Evolutionary conservation across 1,284 basidiomycete genomes (phyloP).

Genomic region (Ceratobasidium sp.): DNA sequence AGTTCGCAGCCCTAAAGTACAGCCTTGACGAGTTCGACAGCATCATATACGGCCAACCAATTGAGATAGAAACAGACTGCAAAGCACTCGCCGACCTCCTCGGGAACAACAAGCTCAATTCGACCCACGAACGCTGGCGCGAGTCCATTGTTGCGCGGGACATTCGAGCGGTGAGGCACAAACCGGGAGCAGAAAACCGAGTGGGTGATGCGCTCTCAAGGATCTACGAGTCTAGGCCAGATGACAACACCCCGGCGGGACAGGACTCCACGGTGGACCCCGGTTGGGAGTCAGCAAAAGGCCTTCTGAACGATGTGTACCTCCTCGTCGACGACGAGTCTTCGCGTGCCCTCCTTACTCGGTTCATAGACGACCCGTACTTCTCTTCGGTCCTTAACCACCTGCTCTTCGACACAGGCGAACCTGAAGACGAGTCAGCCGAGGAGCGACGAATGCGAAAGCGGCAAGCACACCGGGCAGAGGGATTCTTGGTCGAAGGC

Average conservation of each 20-base stretch:
- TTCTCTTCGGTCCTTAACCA: slow-evolving; percentile 13
- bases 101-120: slow-evolving; percentile 32
- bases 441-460: not conserved
- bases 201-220: slow-evolving; percentile 47
- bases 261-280: slow-evolving; percentile 9
- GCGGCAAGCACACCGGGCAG: slow-evolving; percentile 20
- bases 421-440: not conserved
- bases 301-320: slow-evolving; percentile 19
- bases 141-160: slow-evolving; percentile 34
- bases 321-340: not conserved
- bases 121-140: slow-evolving; percentile 38
- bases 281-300: slow-evolving; percentile 16
- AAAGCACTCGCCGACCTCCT: slow-evolving; percentile 39
- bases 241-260: slow-evolving; percentile 48
- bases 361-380: slow-evolving; percentile 14
- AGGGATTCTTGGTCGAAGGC: slow-evolving; percentile 28
- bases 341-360: not conserved
- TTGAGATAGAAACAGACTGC: slow-evolving; percentile 44
- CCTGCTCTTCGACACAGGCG: slow-evolving; percentile 6
- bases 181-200: slow-evolving; percentile 37
- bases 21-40: slow-evolving; percentile 40
- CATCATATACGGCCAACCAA: slow-evolving; percentile 35
- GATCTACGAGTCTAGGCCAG: slow-evolving; percentile 48
- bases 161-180: slow-evolving; percentile 38
- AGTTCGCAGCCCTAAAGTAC: slow-evolving; percentile 42